Evolutionary conservation across 2,329 filamentous ascomycete genomes (phyloP).

Genomic region (Epichloe amarillans): DNA sequence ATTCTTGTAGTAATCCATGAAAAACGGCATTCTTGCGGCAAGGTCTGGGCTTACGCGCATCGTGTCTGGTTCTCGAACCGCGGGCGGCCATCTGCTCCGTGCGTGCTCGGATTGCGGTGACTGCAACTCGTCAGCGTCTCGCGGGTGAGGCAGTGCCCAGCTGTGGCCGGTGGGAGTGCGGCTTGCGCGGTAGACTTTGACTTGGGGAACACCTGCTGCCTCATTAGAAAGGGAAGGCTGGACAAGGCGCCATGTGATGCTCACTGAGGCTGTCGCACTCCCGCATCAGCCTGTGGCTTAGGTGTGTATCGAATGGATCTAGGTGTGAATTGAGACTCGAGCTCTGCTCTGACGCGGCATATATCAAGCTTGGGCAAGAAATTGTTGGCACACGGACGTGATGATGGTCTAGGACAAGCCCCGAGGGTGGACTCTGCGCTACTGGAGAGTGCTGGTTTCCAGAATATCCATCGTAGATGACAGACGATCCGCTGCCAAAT

Average conservation of each 20-base stretch:
- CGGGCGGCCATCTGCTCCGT: slow-evolving; percentile 33
- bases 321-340: slow-evolving; percentile 48
- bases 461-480: slow-evolving; percentile 44
- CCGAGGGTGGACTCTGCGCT: slow-evolving; percentile 41
- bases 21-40: slow-evolving; percentile 69
- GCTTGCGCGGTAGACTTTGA: slow-evolving; percentile 38
- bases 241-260: slow-evolving; percentile 21
- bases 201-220: slow-evolving; percentile 35
- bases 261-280: slow-evolving; percentile 45
- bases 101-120: slow-evolving; percentile 30
- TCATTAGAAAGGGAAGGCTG: slow-evolving; percentile 24
- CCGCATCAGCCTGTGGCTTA: slow-evolving; percentile 38
- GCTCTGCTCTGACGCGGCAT: slow-evolving; percentile 45
- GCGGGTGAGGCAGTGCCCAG: slow-evolving; percentile 29
- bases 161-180: slow-evolving; percentile 33
- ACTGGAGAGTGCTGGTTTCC: slow-evolving; percentile 36
- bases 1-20: slow-evolving; percentile 88
- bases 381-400: slow-evolving; percentile 42
- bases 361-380: slow-evolving; percentile 48
- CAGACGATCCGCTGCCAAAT: slow-evolving; percentile 40
- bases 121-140: slow-evolving; percentile 29
- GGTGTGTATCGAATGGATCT: slow-evolving; percentile 42
- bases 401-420: slow-evolving; percentile 35
- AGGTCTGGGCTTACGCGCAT: slow-evolving; percentile 46
- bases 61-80: slow-evolving; percentile 29